Conservation (phyloP, 257 asterid genomes). For the Thymus quinquecostatus region DNA sequence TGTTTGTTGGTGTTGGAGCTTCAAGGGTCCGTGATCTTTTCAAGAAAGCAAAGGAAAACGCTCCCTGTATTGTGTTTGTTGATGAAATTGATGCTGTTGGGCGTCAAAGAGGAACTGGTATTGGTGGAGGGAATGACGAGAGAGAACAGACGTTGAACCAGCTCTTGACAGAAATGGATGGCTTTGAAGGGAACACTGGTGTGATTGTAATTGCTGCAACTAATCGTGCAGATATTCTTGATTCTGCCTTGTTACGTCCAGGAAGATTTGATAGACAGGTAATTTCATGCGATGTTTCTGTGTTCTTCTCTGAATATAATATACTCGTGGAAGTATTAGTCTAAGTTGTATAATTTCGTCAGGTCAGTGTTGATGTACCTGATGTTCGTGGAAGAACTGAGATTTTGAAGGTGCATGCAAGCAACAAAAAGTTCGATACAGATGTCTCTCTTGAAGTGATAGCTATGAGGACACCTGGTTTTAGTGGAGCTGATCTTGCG, state of each 20-base stretch:
- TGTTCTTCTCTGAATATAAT: not conserved
- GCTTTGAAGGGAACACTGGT: slow-evolving; percentile 98
- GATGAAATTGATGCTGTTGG: slow-evolving; percentile 99
- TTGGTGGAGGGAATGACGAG: slow-evolving; percentile 98
- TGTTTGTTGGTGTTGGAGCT: slow-evolving; percentile 99
- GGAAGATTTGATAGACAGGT: slow-evolving; percentile 99
- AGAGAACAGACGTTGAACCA: slow-evolving; percentile 97
- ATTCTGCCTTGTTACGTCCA: slow-evolving; percentile 92
- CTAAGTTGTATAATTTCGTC: slow-evolving; percentile 32
- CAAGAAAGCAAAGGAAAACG: slow-evolving; percentile 98
- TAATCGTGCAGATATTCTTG: slow-evolving; percentile 97
- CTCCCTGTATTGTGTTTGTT: slow-evolving; percentile 96
- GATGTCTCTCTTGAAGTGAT: slow-evolving; percentile 89
- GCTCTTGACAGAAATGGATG: slow-evolving; percentile 97
- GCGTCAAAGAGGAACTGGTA: slow-evolving; percentile 97
- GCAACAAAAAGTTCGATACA: slow-evolving; percentile 81
- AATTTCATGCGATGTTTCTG: slow-evolving; percentile 34
- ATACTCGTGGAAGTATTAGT: not conserved
- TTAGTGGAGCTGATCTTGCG: slow-evolving; percentile 99
- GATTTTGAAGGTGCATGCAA: slow-evolving; percentile 84
- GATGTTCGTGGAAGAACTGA: slow-evolving; percentile 98
- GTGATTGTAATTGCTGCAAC: slow-evolving; percentile 94
- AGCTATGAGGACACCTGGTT: slow-evolving; percentile 99
- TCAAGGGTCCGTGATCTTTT: slow-evolving; percentile 96
- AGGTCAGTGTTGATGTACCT: slow-evolving; percentile 95